Percentiles rank a stretch among this genome's conserved stretches.
These are phyloP conservation scores for Poteriospumella lacustris DNA, from an alignment of 108 stramenopile genomes.

Conservation along the genomic window DNA sequence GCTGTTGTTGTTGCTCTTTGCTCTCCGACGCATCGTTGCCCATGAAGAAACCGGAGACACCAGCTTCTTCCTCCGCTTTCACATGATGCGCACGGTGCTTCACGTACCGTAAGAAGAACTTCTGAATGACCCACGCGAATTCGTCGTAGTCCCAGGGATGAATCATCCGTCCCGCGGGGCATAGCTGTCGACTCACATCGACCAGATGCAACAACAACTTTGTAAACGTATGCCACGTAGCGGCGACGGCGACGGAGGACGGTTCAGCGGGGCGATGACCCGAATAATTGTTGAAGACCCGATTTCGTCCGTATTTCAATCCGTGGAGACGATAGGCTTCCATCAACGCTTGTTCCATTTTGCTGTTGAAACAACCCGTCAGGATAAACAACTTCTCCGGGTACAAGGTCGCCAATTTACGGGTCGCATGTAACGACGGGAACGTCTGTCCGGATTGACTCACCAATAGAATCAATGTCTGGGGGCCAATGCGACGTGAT, in stretches of 20 bases:
- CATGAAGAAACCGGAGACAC: too few species aligned
- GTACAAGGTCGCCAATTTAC: not conserved
- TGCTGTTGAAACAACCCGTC: constrained; percentile 24
- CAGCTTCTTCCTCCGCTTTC: not conserved
- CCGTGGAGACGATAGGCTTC: not conserved
- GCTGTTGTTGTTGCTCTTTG: too few species aligned
- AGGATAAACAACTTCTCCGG: constrained; percentile 27
- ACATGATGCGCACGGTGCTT: too few species aligned
- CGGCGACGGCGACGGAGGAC: constrained; percentile 29
- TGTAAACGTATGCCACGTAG: constrained; percentile 36
- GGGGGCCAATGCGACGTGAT: not conserved
- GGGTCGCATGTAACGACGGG: constrained; percentile 36
- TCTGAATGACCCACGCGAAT: not conserved
- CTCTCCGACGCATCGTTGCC: not conserved
- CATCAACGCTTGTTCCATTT: constrained; percentile 26
- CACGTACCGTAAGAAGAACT: not conserved
- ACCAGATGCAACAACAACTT: constrained; percentile 17
- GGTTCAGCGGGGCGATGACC: constrained; percentile 39
- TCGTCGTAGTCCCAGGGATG: not conserved
- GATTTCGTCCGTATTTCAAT: not conserved
- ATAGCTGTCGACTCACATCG: not conserved
- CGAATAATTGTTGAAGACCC: constrained; percentile 29
- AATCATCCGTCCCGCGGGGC: not conserved
- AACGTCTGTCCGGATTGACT: constrained; percentile 42
- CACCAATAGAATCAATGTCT: constrained; percentile 29